phyloP scores from a whole-genome alignment of 306 rosid genomes.

The Cucurbita argyrosperma region DNA sequence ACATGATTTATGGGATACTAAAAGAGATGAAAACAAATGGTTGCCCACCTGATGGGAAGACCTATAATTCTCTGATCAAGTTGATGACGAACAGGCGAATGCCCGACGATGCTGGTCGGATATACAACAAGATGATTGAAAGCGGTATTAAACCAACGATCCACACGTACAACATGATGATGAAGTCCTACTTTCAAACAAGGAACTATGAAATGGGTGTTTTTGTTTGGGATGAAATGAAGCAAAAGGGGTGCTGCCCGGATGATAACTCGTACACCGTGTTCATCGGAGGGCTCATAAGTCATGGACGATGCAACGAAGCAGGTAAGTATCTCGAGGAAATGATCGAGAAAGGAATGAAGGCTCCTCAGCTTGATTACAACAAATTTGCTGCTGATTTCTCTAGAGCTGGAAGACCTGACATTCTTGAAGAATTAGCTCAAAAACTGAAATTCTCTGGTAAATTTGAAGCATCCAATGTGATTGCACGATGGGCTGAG shows the following conservation, averaged over 20 bases:
- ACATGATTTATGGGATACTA: slow-evolving; percentile 35
- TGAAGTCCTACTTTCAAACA: slow-evolving; percentile 64
- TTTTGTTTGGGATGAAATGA: slow-evolving; percentile 64
- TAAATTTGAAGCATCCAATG: slow-evolving; percentile 64
- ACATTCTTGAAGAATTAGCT: slow-evolving; percentile 59
- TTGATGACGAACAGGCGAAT: slow-evolving; percentile 55
- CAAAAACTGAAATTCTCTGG: slow-evolving; percentile 62
- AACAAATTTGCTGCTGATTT: slow-evolving; percentile 71
- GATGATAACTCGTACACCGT: slow-evolving; percentile 68
- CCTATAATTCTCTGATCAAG: slow-evolving; percentile 68
- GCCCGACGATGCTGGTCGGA: slow-evolving; percentile 60
- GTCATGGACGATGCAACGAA: slow-evolving; percentile 51
- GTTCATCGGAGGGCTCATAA: slow-evolving; percentile 66
- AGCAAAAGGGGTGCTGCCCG: slow-evolving; percentile 58
- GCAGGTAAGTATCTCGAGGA: slow-evolving; percentile 70
- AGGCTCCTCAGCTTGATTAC: slow-evolving; percentile 75
- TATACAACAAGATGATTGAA: slow-evolving; percentile 66
- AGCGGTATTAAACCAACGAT: slow-evolving; percentile 48
- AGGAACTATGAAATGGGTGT: slow-evolving; percentile 58
- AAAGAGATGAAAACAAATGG: slow-evolving; percentile 52
- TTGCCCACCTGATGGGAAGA: slow-evolving; percentile 55
- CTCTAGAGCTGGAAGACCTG: slow-evolving; percentile 62
- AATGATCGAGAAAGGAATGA: slow-evolving; percentile 85
- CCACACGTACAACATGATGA: slow-evolving; percentile 79
- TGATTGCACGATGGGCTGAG: slow-evolving; percentile 56